Conservation (phyloP, 345 rosid genomes). For the Camelina laxa region DNA sequence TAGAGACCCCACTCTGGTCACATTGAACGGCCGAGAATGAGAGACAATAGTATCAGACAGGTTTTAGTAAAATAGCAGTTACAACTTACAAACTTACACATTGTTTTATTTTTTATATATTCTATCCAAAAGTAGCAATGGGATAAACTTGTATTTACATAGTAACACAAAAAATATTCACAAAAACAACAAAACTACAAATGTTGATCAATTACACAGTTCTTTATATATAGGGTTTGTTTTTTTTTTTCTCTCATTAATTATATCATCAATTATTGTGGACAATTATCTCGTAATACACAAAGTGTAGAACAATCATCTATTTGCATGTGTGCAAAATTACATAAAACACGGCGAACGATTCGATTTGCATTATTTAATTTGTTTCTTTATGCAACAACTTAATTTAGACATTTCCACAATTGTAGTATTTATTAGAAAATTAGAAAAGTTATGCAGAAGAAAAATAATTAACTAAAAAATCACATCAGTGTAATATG, state of each 20-base stretch:
- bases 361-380: not conserved
- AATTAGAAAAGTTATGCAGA: not conserved
- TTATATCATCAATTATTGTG: not conserved
- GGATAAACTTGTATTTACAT: not conserved
- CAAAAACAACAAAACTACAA: not conserved
- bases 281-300: not conserved
- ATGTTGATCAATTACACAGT: not conserved
- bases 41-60: conserved; percentile 29
- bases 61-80: conserved; percentile 30
- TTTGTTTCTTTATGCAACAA: not conserved
- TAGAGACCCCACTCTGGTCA: conserved; percentile 9
- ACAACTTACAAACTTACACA: conserved; percentile 11
- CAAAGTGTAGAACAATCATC: not conserved
- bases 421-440: not conserved
- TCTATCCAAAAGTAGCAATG: not conserved
- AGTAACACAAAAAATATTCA: not conserved
- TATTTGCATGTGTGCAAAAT: not conserved
- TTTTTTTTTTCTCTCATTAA: not conserved
- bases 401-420: not conserved
- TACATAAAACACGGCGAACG: not conserved
- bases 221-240: not conserved
- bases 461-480: not conserved
- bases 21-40: conserved; percentile 31
- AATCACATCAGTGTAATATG: not conserved
- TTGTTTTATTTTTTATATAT: not conserved